These are phyloP conservation scores for Diaporthe eres DNA, from an alignment of 2,329 filamentous ascomycete genomes.

Conservation along the genomic window DNA sequence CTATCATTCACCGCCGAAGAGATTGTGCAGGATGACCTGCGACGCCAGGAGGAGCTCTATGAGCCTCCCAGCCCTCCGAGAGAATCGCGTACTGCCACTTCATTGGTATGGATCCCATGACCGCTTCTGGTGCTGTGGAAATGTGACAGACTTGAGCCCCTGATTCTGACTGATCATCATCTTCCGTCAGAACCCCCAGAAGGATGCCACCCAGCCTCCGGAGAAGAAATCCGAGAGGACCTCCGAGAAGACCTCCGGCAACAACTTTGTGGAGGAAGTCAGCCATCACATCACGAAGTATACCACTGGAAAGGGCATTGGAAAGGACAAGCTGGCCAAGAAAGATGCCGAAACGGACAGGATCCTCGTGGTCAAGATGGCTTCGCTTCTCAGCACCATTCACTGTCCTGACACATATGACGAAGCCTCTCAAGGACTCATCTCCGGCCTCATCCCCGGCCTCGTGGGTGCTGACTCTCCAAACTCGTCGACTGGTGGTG, in stretches of 20 bases:
- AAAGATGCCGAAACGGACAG: too few species aligned
- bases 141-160: rapidly evolving
- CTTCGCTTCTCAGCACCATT: too few species aligned
- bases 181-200: background rate
- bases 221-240: background rate
- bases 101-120: background rate
- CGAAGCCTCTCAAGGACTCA: too few species aligned
- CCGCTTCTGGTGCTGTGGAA: background rate
- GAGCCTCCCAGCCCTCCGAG: background rate
- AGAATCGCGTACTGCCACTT: background rate
- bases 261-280: background rate
- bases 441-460: too few species aligned
- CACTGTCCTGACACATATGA: too few species aligned
- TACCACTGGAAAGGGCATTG: too few species aligned
- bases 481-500: background rate
- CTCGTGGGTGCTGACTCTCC: background rate
- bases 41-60: background rate
- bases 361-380: too few species aligned
- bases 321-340: too few species aligned
- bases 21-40: background rate
- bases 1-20: background rate
- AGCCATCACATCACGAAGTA: background rate
- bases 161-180: background rate
- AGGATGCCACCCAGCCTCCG: background rate
- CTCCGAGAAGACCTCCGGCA: background rate